Evolutionary conservation across 2,329 filamentous ascomycete genomes (phyloP), one percentile per base, ranked within the genome.

Genomic region (Sporothrix pseudoabietina): DNA sequence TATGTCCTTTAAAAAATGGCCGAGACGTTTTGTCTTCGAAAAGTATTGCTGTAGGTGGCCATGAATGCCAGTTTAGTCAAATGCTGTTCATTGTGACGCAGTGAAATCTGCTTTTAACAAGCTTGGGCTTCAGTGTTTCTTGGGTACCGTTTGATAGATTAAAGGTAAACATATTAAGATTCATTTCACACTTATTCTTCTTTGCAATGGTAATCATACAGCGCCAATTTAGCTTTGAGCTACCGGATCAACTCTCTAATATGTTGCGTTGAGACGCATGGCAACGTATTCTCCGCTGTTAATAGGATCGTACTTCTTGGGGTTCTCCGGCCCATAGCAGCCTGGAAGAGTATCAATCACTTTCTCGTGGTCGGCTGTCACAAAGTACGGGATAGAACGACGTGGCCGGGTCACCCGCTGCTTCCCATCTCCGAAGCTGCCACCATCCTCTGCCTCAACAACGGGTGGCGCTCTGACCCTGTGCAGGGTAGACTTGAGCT

Each of bases 361-460:
- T 1, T 84, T 80, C 55, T 83, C 80, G 0, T 83, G 80, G 75
- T 87, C 84, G 0, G 87, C 85, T 6, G 82, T 80, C 49, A 89
- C 82, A 74, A 89, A 89, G 77, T 88, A 89, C 0, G 87, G 87
- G 71, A 89, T 89, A 3, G 87, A 89, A 87, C 86, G 88, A 12
- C 87, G 81, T 14, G 84, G 81, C 26, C 69, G 26, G 79, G 84
- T 85, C 79, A 85, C 0, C 4, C 61, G 61, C 39, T 44, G 61
- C 16, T 39, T 61, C 30, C 14, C 16, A 9, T 26, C 61, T 26
- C 39, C 35, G 22, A 9, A 2, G 6, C 22, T 47, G 82, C 1
- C 79, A 82, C 77, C 1, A 78, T 75, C 1, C 81, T 3, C 22
- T 30, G 47, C 70, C 8, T 66, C n/a, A 2, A 35, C 47, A n/a